Evolutionary conservation across 106 monocot species (phyloP), one percentile per base, ranked within the genome.

Genomic region (Phalaenopsis aphrodite): DNA sequence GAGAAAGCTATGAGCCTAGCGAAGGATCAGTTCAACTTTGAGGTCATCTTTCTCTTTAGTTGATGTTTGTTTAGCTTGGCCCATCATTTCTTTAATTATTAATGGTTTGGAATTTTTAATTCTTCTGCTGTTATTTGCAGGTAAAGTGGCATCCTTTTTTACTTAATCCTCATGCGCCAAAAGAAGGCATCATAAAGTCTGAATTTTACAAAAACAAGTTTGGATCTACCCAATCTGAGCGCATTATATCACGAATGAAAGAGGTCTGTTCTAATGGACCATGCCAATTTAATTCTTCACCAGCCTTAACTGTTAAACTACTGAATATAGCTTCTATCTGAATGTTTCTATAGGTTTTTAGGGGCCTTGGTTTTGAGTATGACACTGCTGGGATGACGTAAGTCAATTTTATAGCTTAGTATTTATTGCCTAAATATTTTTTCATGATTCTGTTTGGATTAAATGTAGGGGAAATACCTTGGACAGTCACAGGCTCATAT

Each of bases 131-230:
- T 21, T n/a, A 46, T 66, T 55, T 41, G 24, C 64, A 96, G 97
- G 92, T 97, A 14, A 83, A 84, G n/a, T 94, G 91, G 94, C 94
- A 97, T 83, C 94, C 97, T 11, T 97, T 84, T 81, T 88, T 92
- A 39, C 88, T 97, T 12, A 85, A 92, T 77, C 90, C 90, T 47
- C 71, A 83, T 76, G 94, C 97, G 76, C 97, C 94, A 3, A 94
- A 90, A 79, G 97, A 94, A 84, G 93, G 94, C 4, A 41, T 94
- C 17, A 82, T 42, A 52, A 97, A 97, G 77, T 79, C 83, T 41
- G 94, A 94, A 4, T 89, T 79, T 64, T 94, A 86, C 61, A 83
- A 77, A 74, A 72, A 86, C 75, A 94, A 87, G 80, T 97, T 96
- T 86, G 96, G 96, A 56, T 81, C 88, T 42, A 57, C 42, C 36